Percentiles rank a stretch among this genome's conserved stretches.
Conservation (phyloP, 2,329 filamentous ascomycete species). For the Hortaea sp. region DNA sequence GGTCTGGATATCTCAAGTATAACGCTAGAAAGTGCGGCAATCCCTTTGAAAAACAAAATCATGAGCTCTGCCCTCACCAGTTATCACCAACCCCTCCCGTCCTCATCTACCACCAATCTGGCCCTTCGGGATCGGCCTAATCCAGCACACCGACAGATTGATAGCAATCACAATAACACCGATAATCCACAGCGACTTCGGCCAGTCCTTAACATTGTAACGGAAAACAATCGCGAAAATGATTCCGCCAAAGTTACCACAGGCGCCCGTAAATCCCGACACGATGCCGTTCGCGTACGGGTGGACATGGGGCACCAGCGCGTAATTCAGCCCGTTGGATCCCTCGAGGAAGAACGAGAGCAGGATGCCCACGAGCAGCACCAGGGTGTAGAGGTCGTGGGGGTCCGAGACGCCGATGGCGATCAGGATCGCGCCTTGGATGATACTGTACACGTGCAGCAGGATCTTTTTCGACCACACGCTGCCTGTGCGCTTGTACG, state of each 20-base stretch:
- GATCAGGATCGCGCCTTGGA: slow-evolving; percentile 50
- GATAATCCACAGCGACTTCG: slow-evolving; percentile 68
- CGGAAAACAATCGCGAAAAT: slow-evolving; percentile 77
- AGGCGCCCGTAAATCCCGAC: slow-evolving; percentile 66
- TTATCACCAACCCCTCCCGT: neutral
- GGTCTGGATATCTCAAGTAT: too few relatives aligned
- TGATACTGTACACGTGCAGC: slow-evolving; percentile 45
- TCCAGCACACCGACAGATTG: slow-evolving; percentile 57
- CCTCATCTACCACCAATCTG: slow-evolving; percentile 36
- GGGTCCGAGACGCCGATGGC: slow-evolving; percentile 57
- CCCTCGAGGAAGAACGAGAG: slow-evolving; percentile 77
- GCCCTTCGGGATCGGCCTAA: slow-evolving; percentile 46
- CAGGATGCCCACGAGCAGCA: slow-evolving; percentile 65
- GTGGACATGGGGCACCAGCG: slow-evolving; percentile 77
- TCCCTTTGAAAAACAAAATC: neutral
- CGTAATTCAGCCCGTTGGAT: slow-evolving; percentile 77
- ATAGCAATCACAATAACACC: slow-evolving; percentile 63
- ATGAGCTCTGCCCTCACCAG: neutral
- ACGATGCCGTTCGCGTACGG: slow-evolving; percentile 72
- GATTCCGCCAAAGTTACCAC: slow-evolving; percentile 77
- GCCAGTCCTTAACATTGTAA: slow-evolving; percentile 60
- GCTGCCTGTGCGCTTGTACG: slow-evolving; percentile 41
- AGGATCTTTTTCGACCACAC: slow-evolving; percentile 57
- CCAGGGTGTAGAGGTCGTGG: slow-evolving; percentile 52
- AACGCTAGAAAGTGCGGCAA: too few relatives aligned